Percentiles rank a stretch among this genome's conserved stretches.
Conservation (phyloP, 164 flowering plant genomes). For the Stephania cephalantha region DNA sequence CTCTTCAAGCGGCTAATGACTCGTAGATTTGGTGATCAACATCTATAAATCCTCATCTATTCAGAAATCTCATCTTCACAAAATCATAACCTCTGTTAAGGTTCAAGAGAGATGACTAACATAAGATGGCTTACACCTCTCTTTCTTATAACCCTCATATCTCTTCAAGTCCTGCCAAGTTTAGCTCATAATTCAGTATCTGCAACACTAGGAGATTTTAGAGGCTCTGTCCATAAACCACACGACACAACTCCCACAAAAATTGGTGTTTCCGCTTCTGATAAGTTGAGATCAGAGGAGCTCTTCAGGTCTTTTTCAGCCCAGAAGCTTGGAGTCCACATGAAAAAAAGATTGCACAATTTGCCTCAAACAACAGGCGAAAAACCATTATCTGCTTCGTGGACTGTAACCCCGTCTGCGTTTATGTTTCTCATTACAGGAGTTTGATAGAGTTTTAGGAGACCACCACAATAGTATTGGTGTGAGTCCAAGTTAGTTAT, state of each 20-base stretch:
- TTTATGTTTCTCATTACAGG: background rate
- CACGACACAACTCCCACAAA: background rate
- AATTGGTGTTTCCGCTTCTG: background rate
- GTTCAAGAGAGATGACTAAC: slow-evolving; percentile 4
- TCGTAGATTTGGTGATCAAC: too few species aligned
- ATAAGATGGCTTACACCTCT: background rate
- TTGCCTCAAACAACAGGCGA: background rate
- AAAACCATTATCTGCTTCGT: background rate
- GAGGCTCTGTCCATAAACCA: background rate
- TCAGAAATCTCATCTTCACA: background rate
- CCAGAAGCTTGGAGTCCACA: background rate
- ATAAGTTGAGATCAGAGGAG: background rate
- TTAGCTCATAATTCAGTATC: background rate
- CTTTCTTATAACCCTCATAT: slow-evolving; percentile 3
- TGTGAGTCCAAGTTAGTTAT: too few species aligned
- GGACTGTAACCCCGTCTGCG: background rate
- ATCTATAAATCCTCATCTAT: too few species aligned
- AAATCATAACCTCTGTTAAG: background rate
- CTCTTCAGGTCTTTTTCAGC: background rate
- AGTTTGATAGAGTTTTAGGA: too few species aligned
- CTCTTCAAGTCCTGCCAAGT: slow-evolving; percentile 6
- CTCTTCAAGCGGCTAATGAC: too few species aligned
- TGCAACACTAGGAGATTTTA: background rate
- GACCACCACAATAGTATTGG: too few species aligned
- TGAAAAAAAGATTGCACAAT: background rate